Evolutionary conservation across 148 eudicot genomes (phyloP).

Genomic region (Rhododendron vialii): DNA sequence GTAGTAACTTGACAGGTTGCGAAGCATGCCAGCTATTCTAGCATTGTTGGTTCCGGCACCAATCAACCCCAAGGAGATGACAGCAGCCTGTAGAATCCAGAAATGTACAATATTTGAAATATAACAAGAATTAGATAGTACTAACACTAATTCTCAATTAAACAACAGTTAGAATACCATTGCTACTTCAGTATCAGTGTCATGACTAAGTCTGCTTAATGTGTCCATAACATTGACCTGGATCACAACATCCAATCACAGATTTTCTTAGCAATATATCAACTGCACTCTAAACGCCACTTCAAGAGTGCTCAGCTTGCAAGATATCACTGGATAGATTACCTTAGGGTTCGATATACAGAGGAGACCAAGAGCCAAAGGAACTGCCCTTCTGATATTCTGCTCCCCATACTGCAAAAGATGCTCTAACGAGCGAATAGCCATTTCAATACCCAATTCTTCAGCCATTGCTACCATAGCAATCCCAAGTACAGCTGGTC

Average conservation of each 20-base stretch:
- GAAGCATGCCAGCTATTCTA: slow-evolving; percentile 94
- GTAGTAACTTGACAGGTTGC: slow-evolving; percentile 85
- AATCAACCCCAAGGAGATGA: slow-evolving; percentile 82
- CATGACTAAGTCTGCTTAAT: slow-evolving; percentile 90
- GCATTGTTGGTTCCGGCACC: slow-evolving; percentile 99
- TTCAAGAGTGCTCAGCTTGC: not conserved
- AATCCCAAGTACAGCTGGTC: no score
- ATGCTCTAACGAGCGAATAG: slow-evolving; percentile 90
- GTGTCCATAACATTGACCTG: slow-evolving; percentile 99
- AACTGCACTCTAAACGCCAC: slow-evolving; percentile 3
- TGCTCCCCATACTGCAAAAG: slow-evolving; percentile 95
- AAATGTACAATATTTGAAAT: not conserved
- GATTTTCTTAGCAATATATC: not conserved
- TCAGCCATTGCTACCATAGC: no score
- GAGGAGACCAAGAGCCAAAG: slow-evolving; percentile 85
- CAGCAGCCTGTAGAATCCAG: slow-evolving; percentile 66
- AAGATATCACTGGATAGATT: slow-evolving; percentile 9
- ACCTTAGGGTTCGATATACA: slow-evolving; percentile 93
- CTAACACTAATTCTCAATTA: not conserved
- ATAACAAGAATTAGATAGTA: not conserved
- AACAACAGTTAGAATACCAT: slow-evolving; percentile 40
- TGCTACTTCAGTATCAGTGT: slow-evolving; percentile 88
- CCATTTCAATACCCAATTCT: no score
- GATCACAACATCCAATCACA: slow-evolving; percentile 9
- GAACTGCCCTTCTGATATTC: slow-evolving; percentile 90